phyloP scores from a whole-genome alignment of 257 asterid species.

The Asclepias syriaca region DNA sequence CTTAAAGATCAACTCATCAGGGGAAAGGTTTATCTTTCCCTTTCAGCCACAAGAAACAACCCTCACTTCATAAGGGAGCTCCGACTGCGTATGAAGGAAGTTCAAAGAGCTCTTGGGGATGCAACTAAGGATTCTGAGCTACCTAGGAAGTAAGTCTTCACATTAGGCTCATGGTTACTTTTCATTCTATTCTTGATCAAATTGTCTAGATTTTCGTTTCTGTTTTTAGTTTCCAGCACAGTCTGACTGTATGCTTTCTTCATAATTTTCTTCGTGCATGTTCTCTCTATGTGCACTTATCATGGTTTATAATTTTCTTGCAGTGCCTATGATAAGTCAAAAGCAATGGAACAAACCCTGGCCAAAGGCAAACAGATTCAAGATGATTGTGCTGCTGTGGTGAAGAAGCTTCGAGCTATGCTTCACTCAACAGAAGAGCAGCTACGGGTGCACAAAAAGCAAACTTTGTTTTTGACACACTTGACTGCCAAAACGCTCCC shows the following conservation, averaged over 20 bases:
- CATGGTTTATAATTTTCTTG: constrained; percentile 10
- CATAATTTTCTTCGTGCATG: not conserved
- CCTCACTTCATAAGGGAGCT: constrained; percentile 79
- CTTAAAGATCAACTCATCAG: constrained; percentile 74
- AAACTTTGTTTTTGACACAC: constrained; percentile 53
- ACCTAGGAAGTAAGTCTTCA: constrained; percentile 55
- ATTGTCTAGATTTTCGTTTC: not conserved
- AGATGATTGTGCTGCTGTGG: constrained; percentile 53
- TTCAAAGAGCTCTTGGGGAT: constrained; percentile 63
- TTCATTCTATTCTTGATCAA: constrained; percentile 1
- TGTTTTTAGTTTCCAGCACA: not conserved
- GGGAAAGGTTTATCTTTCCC: constrained; percentile 75
- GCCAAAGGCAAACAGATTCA: constrained; percentile 76
- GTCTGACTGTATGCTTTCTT: not conserved
- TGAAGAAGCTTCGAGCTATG: constrained; percentile 66
- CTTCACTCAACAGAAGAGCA: constrained; percentile 60
- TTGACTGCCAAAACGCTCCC: constrained; percentile 64
- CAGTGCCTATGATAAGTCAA: constrained; percentile 70
- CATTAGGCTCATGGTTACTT: constrained; percentile 3
- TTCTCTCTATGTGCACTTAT: not conserved
- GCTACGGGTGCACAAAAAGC: constrained; percentile 58
- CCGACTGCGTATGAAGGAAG: constrained; percentile 81
- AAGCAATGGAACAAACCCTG: constrained; percentile 76
- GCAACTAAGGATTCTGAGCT: constrained; percentile 82
- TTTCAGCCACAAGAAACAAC: constrained; percentile 64